Evolutionary conservation across 108 stramenopile species (phyloP).

Genomic region (Fragilaria radians): DNA sequence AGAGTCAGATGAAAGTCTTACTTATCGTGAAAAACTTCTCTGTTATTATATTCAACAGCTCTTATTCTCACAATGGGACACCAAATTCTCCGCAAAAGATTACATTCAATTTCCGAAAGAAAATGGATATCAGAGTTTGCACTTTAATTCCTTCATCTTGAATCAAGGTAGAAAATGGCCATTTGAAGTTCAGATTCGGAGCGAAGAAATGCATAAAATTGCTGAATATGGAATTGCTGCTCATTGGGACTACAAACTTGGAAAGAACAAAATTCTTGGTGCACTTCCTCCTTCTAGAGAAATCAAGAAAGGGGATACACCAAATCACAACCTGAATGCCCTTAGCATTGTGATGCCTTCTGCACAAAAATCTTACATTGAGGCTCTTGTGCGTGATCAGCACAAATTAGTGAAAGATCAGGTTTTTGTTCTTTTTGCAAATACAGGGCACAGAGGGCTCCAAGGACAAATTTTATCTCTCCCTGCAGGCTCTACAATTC

Average conservation of each 20-base stretch:
- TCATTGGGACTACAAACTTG: constrained; percentile 77
- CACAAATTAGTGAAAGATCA: constrained; percentile 27
- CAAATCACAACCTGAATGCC: constrained; percentile 7
- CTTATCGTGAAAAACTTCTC: constrained; percentile 50
- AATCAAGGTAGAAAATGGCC: constrained; percentile 48
- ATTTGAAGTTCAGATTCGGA: constrained; percentile 87
- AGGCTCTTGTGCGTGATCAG: constrained; percentile 39
- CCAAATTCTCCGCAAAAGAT: constrained; percentile 60
- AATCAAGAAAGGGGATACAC: background rate
- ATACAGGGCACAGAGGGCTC: constrained; percentile 27
- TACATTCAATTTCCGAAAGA: constrained; percentile 80
- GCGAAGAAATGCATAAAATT: constrained; percentile 75
- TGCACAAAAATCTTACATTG: constrained; percentile 24
- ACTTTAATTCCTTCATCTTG: constrained; percentile 66
- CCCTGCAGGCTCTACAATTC: constrained; percentile 21
- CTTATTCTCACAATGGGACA: constrained; percentile 52
- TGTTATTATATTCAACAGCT: constrained; percentile 66
- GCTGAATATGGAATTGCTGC: constrained; percentile 87
- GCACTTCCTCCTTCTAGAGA: constrained; percentile 14
- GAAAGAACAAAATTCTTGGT: background rate
- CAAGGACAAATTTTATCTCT: constrained; percentile 37
- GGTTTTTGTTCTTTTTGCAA: constrained; percentile 63
- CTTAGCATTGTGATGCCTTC: constrained; percentile 3
- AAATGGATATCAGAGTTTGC: constrained; percentile 90
- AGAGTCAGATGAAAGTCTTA: constrained; percentile 37